Evolutionary conservation across 1,139 yeast genomes (phyloP), one percentile per base, ranked within the genome.

Genomic region (Saccharomycopsis hybrid): DNA sequence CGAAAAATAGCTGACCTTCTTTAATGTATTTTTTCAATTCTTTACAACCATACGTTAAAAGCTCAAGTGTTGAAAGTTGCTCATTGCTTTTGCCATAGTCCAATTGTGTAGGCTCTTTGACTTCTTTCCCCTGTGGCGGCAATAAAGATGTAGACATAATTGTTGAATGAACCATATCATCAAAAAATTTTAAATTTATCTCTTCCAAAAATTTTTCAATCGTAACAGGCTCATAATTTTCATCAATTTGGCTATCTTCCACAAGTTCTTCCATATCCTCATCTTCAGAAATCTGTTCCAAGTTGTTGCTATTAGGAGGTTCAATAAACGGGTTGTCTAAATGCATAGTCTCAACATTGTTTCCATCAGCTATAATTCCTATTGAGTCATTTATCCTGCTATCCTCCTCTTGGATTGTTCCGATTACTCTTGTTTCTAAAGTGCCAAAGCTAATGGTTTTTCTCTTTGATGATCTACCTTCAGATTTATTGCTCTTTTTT

Each of bases 41-140:
- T 43, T 46, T 48, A 41, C 55, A 53, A 7, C 55, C 55, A 41
- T 48, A 53, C 1, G 46, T 43, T 13, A 51, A 42, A 33, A 53
- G 29, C 44, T 53, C 55, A 24, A 53, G 37, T n/a, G 43, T 48
- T 11, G 54, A 46, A 27, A 53, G 27, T 37, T 51, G 41, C 28
- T 53, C 55, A 39, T 51, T 51, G 25, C 48, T 47, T 29, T 7
- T 31, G 8, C 53, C 55, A 37, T 50, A 52, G 2, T 42, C 51
- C 29, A 43, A 37, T 35, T 49, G 46, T 11, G 53, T 55, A 8
- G 59, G 63, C 46, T 62, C 33, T 11, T 39, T 43, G 18, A 27
- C 35, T 40, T 40, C 32, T 11, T 35, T 7, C 7, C 28, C 11
- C 4, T 13, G 13, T 25, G 42, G 28, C 25, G 52, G 54, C 33